These are phyloP conservation scores for Pythium brassicae DNA, from an alignment of 352 stramenopile genomes.

Conservation along the genomic window DNA sequence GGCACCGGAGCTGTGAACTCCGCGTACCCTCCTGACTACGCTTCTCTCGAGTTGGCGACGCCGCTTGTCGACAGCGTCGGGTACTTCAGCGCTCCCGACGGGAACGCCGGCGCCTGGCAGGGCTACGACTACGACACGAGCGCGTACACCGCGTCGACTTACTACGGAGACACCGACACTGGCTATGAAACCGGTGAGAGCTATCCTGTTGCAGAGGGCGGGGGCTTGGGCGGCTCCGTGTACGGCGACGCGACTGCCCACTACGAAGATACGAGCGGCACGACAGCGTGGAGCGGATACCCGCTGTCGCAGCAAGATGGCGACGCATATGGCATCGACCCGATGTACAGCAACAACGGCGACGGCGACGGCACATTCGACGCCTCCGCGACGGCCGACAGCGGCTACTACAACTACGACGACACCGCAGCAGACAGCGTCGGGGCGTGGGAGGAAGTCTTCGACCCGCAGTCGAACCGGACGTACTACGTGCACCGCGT, in stretches of 20 bases:
- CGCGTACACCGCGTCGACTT: neutral
- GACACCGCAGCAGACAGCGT: neutral
- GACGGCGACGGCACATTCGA: neutral
- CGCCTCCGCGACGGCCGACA: neutral
- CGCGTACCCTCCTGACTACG: neutral
- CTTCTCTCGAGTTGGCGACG: neutral
- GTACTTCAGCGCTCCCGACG: slow-evolving; percentile 28
- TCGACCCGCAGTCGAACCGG: slow-evolving; percentile 43
- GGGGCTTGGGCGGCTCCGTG: no score
- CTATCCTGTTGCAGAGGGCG: neutral
- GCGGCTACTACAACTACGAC: slow-evolving; percentile 1
- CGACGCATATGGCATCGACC: neutral
- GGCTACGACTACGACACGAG: slow-evolving; percentile 18
- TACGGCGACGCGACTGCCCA: neutral
- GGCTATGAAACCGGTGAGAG: neutral
- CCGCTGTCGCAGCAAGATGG: neutral
- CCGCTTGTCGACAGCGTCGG: slow-evolving; percentile 22
- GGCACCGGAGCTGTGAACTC: neutral
- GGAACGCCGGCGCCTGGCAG: slow-evolving; percentile 26
- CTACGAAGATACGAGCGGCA: neutral
- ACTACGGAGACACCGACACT: neutral
- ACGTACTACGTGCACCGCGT: slow-evolving; percentile 64
- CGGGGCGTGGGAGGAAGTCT: slow-evolving; percentile 57
- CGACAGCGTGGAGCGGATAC: neutral
- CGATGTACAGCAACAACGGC: neutral